phyloP scores from a whole-genome alignment of 2,329 filamentous ascomycete species.

The Stachybotrys elegans region DNA sequence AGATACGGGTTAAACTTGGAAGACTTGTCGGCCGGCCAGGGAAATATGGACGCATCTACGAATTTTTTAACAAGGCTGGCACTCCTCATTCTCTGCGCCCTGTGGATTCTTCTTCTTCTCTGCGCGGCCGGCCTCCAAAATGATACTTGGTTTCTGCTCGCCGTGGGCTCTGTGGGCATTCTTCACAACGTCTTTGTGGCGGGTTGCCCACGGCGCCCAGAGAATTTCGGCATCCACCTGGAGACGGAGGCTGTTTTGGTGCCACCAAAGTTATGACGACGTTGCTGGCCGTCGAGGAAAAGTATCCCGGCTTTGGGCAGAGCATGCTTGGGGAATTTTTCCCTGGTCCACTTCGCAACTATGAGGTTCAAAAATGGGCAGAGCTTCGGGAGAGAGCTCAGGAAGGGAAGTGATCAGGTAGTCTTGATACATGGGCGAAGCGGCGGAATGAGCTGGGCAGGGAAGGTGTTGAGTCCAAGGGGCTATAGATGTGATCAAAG shows the following conservation, averaged over 20 bases:
- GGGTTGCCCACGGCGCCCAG: constrained; percentile 8
- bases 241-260: constrained; percentile 2
- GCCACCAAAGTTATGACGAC: constrained; percentile 8
- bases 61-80: not conserved
- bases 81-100: not conserved
- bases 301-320: constrained; percentile 1
- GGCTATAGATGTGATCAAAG: no score
- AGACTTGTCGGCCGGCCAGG: constrained; percentile 1
- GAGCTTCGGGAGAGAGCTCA: not conserved
- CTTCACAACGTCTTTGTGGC: constrained; percentile 32
- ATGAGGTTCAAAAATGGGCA: not conserved
- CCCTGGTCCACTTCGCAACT: not conserved
- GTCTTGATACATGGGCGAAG: no score
- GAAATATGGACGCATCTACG: not conserved
- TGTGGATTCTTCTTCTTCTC: constrained; percentile 26
- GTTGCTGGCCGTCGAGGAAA: constrained; percentile 6
- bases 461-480: no score
- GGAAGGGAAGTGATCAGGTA: no score
- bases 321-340: constrained; percentile 6
- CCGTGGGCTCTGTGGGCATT: constrained; percentile 31
- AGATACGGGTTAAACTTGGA: not conserved
- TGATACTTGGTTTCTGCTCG: constrained; percentile 34
- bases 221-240: constrained; percentile 2
- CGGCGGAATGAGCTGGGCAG: no score
- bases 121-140: constrained; percentile 26